These are phyloP conservation scores for Diplogelasinospora grovesii DNA, from an alignment of 495 filamentous ascomycete genomes.

Conservation along the genomic window DNA sequence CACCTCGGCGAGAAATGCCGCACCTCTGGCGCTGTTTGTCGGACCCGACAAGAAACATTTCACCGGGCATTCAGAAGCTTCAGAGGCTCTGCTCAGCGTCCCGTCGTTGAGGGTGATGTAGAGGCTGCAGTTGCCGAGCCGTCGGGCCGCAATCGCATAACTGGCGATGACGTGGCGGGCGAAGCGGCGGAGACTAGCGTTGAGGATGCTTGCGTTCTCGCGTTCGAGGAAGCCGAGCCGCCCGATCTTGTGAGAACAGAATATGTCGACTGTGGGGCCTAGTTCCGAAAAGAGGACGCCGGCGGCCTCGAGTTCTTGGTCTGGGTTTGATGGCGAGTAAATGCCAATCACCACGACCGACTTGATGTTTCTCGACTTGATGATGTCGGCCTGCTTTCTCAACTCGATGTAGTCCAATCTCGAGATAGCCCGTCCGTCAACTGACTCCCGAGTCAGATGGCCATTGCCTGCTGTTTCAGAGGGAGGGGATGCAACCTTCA, in stretches of 20 bases:
- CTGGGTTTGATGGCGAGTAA: no score
- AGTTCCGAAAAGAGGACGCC: no score
- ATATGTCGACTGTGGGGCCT: no score
- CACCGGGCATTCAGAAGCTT: constrained; percentile 46
- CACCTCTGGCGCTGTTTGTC: constrained; percentile 52
- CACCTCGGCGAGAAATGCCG: constrained; percentile 40
- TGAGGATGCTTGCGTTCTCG: constrained; percentile 52
- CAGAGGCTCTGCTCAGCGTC: constrained; percentile 41
- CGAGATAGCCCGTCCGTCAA: constrained; percentile 42
- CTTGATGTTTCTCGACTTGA: constrained; percentile 38
- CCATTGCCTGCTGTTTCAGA: no score
- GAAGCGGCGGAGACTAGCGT: constrained; percentile 46
- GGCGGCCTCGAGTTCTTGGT: no score
- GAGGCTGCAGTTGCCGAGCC: constrained; percentile 41
- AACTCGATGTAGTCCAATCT: constrained; percentile 44
- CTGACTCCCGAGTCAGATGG: no score
- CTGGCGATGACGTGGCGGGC: constrained; percentile 43
- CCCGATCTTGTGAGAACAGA: constrained; percentile 43
- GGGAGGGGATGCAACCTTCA: no score
- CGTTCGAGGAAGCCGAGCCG: constrained; percentile 49
- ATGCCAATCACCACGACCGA: constrained; percentile 50
- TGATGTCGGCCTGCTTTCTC: constrained; percentile 30
- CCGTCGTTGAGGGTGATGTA: constrained; percentile 55
- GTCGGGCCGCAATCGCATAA: constrained; percentile 40
- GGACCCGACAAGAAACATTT: constrained; percentile 48